Conservation (phyloP, 306 rosid species). For the Quercus robur region DNA sequence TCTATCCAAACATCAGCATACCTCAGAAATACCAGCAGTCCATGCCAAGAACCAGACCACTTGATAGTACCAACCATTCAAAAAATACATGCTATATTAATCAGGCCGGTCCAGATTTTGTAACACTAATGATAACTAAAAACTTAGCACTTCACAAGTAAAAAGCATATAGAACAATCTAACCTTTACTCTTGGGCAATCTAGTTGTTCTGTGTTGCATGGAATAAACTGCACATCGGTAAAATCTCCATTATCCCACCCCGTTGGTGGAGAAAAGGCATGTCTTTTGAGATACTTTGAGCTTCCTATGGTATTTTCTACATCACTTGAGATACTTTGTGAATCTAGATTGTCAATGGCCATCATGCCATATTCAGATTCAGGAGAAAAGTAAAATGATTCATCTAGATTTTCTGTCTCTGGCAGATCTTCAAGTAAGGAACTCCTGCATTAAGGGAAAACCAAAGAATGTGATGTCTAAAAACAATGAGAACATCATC, state of each 20-base stretch:
- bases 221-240: slow-evolving; percentile 28
- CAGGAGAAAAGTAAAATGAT: slow-evolving; percentile 43
- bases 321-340: slow-evolving; percentile 16
- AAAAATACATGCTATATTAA: not conserved
- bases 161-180: slow-evolving; percentile 8
- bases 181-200: slow-evolving; percentile 42
- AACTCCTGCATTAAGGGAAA: slow-evolving; percentile 53
- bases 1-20: not conserved
- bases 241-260: slow-evolving; percentile 22
- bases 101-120: not conserved
- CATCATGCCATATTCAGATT: slow-evolving; percentile 32
- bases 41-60: slow-evolving; percentile 8
- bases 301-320: slow-evolving; percentile 15
- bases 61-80: not conserved
- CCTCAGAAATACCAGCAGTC: not conserved
- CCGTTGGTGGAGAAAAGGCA: slow-evolving; percentile 35
- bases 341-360: slow-evolving; percentile 28
- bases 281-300: slow-evolving; percentile 22
- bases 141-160: not conserved
- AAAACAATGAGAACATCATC: slow-evolving; percentile 15
- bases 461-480: slow-evolving; percentile 14
- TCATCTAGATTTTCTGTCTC: slow-evolving; percentile 30
- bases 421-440: slow-evolving; percentile 56
- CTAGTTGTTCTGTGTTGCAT: slow-evolving; percentile 28
- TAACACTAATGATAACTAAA: not conserved